These are phyloP conservation scores for Jackrogersella multiformis DNA, from an alignment of 495 filamentous ascomycete genomes.

Conservation along the genomic window DNA sequence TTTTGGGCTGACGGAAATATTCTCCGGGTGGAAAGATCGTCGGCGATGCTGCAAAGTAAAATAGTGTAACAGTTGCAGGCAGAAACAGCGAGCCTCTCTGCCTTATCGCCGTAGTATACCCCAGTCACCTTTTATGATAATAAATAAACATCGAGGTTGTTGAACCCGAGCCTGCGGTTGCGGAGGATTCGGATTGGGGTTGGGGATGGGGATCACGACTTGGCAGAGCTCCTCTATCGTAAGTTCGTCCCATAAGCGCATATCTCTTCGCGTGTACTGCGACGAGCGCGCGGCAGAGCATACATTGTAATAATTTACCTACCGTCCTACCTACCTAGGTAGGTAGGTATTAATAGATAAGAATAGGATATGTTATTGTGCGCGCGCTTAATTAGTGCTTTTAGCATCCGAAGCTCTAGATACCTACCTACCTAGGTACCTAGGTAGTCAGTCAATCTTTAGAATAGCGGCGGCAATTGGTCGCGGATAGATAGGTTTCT, in stretches of 20 bases:
- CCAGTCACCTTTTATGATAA: slow-evolving; percentile 1
- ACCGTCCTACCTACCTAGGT: too few relatives aligned
- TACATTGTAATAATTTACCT: neutral
- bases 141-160: neutral
- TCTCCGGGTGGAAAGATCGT: slow-evolving; percentile 27
- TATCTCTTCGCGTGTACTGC: neutral
- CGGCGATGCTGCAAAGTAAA: slow-evolving; percentile 3
- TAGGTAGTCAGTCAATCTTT: slow-evolving; percentile 6
- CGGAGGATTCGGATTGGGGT: slow-evolving; percentile 4
- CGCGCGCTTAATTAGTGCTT: slow-evolving; percentile 39
- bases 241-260: slow-evolving; percentile 4
- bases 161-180: slow-evolving; percentile 8
- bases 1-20: slow-evolving; percentile 12
- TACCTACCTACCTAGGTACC: neutral
- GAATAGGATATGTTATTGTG: neutral
- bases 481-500: neutral
- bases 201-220: neutral
- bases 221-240: neutral
- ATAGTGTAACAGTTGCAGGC: slow-evolving; percentile 3
- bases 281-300: slow-evolving; percentile 23
- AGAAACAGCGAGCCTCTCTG: slow-evolving; percentile 6
- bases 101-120: neutral
- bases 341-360: too few relatives aligned
- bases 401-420: too few relatives aligned
- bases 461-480: neutral